Evolutionary conservation across 140 eudicot genomes (phyloP), one percentile per base, ranked within the genome.

Genomic region (Cichorium intybus): DNA sequence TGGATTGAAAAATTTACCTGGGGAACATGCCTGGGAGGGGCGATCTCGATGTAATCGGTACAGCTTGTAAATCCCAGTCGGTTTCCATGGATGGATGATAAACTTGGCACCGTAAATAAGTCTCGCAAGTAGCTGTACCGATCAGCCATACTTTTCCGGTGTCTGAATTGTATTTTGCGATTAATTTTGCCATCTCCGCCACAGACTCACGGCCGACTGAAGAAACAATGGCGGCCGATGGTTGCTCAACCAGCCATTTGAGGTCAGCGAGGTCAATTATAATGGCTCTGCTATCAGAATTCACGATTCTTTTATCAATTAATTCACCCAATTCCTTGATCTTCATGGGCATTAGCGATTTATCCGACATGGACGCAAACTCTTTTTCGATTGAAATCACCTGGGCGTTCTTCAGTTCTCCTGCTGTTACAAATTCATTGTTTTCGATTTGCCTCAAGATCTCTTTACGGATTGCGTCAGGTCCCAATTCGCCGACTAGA

Each of bases 41-140:
- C 29, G 87, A 82, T 74, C 95, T 82, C 5, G 97, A 77, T 47
- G 97, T 81, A 68, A 94, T 82, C 3, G 99, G 95, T 8, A 88
- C 94, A n/a, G 93, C 99, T 50, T 94, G 99, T 67, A 94, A 79
- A 84, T 86, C 97, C 99, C 99, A 94, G 54, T 81, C 95, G 65
- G 66, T 78, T 74, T 94, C 99, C 97, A 89, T 89, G 18, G 88
- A 64, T 9, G 94, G 85, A 75, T 89, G 97, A 78, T 89, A 94
- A 64, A 94, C 91, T 55, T 89, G 97, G 53, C 99, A 89, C 56
- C 99, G 89, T 78, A 94, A 65, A 68, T 84, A 94, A 20, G 99
- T 94, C 82, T 94, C 99, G 77, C 96, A 89, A 10, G 99, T 94
- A 47, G 99, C 97, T 15, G 91, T 89, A 1, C 99, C 99, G 21